Conservation (phyloP, 305 asterid genomes). For the Striga hermonthica region DNA sequence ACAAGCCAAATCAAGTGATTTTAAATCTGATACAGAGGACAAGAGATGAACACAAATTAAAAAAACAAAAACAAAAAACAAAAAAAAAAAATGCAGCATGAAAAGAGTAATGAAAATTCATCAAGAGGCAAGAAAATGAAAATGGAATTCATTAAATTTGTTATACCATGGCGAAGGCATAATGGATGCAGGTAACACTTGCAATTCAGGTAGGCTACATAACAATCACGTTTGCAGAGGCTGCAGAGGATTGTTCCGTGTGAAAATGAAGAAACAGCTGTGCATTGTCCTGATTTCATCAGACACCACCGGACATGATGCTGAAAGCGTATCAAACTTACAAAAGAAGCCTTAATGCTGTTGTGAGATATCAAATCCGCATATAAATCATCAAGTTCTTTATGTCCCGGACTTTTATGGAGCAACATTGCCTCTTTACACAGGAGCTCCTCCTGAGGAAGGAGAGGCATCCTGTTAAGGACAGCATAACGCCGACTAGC, state of each 20-base stretch:
- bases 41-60: too few relatives aligned
- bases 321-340: constrained; percentile 74
- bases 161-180: constrained; percentile 92
- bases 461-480: constrained; percentile 78
- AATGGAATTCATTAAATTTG: constrained; percentile 22
- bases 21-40: constrained; percentile 50
- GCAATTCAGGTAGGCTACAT: constrained; percentile 79
- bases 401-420: constrained; percentile 37
- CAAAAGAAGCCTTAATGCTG: constrained; percentile 61
- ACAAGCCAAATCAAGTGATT: constrained; percentile 57
- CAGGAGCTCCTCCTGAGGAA: constrained; percentile 94
- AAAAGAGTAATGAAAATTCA: neutral
- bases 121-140: constrained; percentile 12
- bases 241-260: constrained; percentile 88
- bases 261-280: constrained; percentile 48
- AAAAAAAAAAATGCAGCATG: constrained; percentile 23
- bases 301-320: constrained; percentile 84
- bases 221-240: constrained; percentile 88
- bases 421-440: constrained; percentile 92
- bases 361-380: constrained; percentile 47
- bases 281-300: constrained; percentile 45
- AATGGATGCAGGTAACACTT: constrained; percentile 67
- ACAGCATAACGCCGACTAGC: constrained; percentile 89
- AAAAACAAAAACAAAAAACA: constrained; percentile 21
- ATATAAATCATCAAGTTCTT: constrained; percentile 44